Conservation (phyloP, 345 rosid species). For the Geranium brycei region DNA sequence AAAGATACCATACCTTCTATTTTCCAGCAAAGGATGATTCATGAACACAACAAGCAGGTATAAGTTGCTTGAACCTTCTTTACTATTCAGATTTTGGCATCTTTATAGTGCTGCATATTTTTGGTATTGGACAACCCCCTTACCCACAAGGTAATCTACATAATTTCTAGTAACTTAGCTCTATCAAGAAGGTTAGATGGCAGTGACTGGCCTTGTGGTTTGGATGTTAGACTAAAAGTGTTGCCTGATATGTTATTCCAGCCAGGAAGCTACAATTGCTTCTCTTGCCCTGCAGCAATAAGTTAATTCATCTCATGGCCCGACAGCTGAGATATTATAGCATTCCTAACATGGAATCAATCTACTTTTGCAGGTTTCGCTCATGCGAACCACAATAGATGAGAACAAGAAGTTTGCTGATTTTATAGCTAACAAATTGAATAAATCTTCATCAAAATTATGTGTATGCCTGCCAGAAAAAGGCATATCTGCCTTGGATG, state of each 20-base stretch:
- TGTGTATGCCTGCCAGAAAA: slow-evolving; percentile 60
- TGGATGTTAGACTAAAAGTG: too few relatives aligned
- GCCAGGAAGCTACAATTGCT: too few relatives aligned
- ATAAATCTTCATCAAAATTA: slow-evolving; percentile 55
- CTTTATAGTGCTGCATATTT: too few relatives aligned
- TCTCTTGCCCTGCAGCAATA: too few relatives aligned
- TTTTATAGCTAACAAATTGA: slow-evolving; percentile 71
- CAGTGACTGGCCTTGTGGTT: too few relatives aligned
- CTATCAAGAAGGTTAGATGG: too few relatives aligned
- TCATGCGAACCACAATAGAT: slow-evolving; percentile 65
- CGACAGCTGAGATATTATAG: too few relatives aligned
- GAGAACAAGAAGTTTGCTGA: slow-evolving; percentile 64
- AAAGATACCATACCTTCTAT: slow-evolving; percentile 57
- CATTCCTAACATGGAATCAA: not conserved
- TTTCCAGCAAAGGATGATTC: slow-evolving; percentile 55
- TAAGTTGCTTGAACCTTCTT: not conserved
- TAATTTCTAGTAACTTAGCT: too few relatives aligned
- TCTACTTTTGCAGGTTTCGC: slow-evolving; percentile 50
- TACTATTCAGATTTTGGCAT: not conserved
- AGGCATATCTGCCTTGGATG: slow-evolving; percentile 81
- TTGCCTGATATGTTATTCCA: too few relatives aligned
- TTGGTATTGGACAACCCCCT: too few relatives aligned
- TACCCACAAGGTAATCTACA: too few relatives aligned
- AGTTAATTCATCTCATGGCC: too few relatives aligned
- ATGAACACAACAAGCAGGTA: slow-evolving; percentile 80